These are phyloP conservation scores for Cotoneaster glaucophyllus DNA, from an alignment of 306 rosid species.

Conservation along the genomic window DNA sequence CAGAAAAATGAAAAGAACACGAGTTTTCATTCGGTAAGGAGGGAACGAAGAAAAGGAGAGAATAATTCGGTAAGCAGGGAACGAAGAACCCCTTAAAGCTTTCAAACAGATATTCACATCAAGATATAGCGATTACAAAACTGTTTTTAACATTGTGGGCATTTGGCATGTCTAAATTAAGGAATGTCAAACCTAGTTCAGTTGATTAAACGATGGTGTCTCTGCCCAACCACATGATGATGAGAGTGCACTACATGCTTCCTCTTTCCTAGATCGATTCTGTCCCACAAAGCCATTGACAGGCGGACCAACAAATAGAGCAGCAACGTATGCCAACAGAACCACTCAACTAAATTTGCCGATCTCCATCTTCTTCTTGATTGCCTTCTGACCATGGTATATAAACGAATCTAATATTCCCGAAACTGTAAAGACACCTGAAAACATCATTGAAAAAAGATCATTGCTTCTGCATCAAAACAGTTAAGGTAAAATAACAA, in stretches of 20 bases:
- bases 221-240: constrained; percentile 21
- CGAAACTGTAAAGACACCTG: constrained; percentile 90
- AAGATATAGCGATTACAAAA: constrained; percentile 1
- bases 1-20: not conserved
- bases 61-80: not conserved
- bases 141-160: not conserved
- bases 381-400: constrained; percentile 93
- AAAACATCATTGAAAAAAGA: constrained; percentile 12
- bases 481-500: no score
- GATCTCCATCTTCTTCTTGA: constrained; percentile 95
- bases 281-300: constrained; percentile 35
- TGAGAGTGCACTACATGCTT: constrained; percentile 20
- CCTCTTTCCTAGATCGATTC: constrained; percentile 25
- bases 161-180: constrained; percentile 3
- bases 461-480: constrained; percentile 4
- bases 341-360: constrained; percentile 71
- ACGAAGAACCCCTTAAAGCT: not conserved
- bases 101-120: constrained; percentile 14
- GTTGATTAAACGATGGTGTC: constrained; percentile 18
- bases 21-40: not conserved
- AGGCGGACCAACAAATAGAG: constrained; percentile 25
- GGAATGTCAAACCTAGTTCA: constrained; percentile 13
- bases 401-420: constrained; percentile 93
- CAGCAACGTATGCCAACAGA: constrained; percentile 8
- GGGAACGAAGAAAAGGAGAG: not conserved